Evolutionary conservation across 148 eudicot genomes (phyloP).

Genomic region (Amaranthus cruentus): DNA sequence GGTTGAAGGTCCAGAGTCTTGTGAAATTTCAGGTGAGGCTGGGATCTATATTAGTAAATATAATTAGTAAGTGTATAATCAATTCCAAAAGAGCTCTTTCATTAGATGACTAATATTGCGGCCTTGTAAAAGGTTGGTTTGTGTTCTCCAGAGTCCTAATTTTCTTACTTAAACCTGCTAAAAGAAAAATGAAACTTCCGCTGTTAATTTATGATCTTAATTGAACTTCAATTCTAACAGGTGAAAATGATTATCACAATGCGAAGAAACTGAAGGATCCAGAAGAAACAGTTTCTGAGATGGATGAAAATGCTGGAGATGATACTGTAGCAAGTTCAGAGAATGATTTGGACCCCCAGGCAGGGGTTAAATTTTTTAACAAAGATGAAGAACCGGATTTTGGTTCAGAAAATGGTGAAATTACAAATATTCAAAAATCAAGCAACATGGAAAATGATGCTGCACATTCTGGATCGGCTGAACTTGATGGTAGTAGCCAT

Average conservation of each 20-base stretch:
- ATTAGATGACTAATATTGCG: background rate
- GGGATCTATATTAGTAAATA: slow-evolving; percentile 2
- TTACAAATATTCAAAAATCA: background rate
- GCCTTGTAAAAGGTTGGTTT: slow-evolving; percentile 16
- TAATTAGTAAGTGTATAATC: slow-evolving; percentile 21
- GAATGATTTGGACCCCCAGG: background rate
- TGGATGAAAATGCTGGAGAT: background rate
- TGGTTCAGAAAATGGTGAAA: background rate
- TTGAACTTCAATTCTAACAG: slow-evolving; percentile 1
- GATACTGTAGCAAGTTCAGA: background rate
- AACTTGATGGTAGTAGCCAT: background rate
- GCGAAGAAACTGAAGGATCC: slow-evolving; percentile 4
- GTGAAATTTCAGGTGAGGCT: slow-evolving; percentile 15
- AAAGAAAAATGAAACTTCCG: too few relatives aligned
- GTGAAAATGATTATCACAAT: background rate
- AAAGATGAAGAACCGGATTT: background rate
- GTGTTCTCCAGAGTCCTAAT: background rate
- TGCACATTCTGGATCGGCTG: background rate
- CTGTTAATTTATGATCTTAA: too few relatives aligned
- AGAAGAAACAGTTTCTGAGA: background rate
- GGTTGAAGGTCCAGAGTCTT: slow-evolving; percentile 4
- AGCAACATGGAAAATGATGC: background rate
- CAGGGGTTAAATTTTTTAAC: background rate
- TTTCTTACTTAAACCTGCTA: background rate
- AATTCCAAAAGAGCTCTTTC: background rate